phyloP scores from a whole-genome alignment of 352 stramenopile genomes.

The Globisporangium nunn region DNA sequence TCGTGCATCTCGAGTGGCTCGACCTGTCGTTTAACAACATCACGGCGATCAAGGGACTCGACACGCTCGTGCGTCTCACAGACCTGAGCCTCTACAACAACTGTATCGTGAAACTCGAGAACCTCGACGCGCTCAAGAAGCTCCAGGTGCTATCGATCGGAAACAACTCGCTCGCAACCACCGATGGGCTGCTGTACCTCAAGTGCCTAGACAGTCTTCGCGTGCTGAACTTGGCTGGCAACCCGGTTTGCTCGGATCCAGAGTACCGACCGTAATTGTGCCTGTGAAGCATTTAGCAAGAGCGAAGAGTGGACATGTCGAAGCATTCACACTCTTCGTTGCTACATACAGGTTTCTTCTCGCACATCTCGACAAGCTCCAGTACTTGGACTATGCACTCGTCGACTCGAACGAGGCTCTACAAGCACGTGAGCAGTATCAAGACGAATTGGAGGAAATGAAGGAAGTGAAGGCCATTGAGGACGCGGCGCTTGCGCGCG shows the following conservation, averaged over 20 bases:
- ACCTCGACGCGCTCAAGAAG: conserved; percentile 82
- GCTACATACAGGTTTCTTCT: conserved; percentile 63
- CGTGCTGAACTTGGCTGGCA: conserved; percentile 89
- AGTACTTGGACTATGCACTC: conserved; percentile 91
- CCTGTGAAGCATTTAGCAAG: neutral
- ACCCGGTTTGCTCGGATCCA: conserved; percentile 88
- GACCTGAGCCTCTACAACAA: conserved; percentile 94
- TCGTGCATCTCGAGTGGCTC: conserved; percentile 89
- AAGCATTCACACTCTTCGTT: neutral
- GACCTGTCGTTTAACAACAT: conserved; percentile 96
- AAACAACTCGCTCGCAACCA: conserved; percentile 85
- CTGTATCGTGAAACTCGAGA: conserved; percentile 89
- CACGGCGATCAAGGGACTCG: conserved; percentile 83
- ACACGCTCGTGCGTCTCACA: conserved; percentile 86
- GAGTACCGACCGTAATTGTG: conserved; percentile 83
- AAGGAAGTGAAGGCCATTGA: conserved; percentile 85
- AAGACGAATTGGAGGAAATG: conserved; percentile 80
- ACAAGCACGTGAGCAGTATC: conserved; percentile 87
- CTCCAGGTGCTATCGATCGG: conserved; percentile 91
- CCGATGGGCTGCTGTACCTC: conserved; percentile 67
- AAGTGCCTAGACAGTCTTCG: conserved; percentile 84
- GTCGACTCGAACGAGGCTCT: conserved; percentile 73
- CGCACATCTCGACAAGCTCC: conserved; percentile 89
- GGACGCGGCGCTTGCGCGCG: conserved; percentile 62
- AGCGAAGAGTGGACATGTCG: too few relatives aligned